Percentiles rank a stretch among this genome's conserved stretches.
Conservation (phyloP, 2,329 filamentous ascomycete genomes). For the Chaetoscypha palmicola region DNA sequence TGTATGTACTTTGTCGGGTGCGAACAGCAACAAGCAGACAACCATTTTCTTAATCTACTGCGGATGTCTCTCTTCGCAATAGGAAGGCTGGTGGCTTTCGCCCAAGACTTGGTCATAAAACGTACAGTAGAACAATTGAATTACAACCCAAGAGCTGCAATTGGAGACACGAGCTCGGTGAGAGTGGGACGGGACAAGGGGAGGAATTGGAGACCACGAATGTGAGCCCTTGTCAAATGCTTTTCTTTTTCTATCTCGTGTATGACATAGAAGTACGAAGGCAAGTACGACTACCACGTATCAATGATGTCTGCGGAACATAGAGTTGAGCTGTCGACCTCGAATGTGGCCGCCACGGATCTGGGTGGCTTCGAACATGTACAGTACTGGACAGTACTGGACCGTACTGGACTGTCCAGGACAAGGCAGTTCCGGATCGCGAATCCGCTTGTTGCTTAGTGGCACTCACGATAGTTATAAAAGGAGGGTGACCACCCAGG, state of each 20-base stretch:
- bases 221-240: too few relatives aligned
- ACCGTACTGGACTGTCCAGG: too few relatives aligned
- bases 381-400: constrained; percentile 16
- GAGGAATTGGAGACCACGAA: neutral
- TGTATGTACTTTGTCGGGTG: too few relatives aligned
- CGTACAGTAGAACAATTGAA: too few relatives aligned
- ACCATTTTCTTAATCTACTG: too few relatives aligned
- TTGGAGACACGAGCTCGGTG: neutral
- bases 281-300: neutral
- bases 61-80: neutral
- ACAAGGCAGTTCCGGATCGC: too few relatives aligned
- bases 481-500: neutral
- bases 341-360: constrained; percentile 1
- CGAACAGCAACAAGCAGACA: too few relatives aligned
- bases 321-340: constrained; percentile 5
- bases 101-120: neutral
- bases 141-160: neutral
- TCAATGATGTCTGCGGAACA: too few relatives aligned
- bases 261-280: too few relatives aligned
- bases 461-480: neutral
- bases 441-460: too few relatives aligned
- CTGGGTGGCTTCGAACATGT: constrained; percentile 10
- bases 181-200: neutral
- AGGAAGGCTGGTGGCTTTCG: constrained; percentile 3
- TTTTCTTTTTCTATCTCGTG: neutral